Conservation (phyloP, 2,329 filamentous ascomycete genomes). For the Thermomyces lanuginosus region DNA sequence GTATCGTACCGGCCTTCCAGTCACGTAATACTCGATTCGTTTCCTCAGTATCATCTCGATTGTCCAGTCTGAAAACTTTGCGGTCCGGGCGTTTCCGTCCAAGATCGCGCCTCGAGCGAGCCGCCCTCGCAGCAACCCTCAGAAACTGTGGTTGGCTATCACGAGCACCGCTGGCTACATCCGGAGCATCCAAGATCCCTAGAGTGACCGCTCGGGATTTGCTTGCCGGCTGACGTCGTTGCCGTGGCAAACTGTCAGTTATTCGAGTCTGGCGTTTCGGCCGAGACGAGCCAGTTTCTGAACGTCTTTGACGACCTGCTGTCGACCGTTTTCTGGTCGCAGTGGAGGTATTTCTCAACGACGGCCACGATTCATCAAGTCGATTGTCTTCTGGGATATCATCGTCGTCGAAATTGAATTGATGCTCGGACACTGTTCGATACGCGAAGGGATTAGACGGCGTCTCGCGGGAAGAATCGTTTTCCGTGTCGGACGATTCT, state of each 20-base stretch:
- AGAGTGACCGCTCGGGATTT: constrained; percentile 14
- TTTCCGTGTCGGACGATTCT: constrained; percentile 18
- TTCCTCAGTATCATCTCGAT: constrained; percentile 38
- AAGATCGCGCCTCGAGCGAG: constrained; percentile 30
- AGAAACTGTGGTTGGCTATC: constrained; percentile 37
- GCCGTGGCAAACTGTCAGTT: constrained; percentile 17
- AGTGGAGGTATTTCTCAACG: no score
- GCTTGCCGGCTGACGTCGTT: constrained; percentile 11
- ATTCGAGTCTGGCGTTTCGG: constrained; percentile 19
- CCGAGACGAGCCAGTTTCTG: constrained; percentile 3
- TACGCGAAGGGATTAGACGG: no score
- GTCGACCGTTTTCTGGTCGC: not conserved
- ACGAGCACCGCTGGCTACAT: constrained; percentile 14
- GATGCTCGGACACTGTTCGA: no score
- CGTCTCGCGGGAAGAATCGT: no score
- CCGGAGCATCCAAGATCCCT: constrained; percentile 38
- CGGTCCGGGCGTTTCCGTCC: constrained; percentile 36
- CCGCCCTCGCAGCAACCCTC: constrained; percentile 38
- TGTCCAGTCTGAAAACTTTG: constrained; percentile 38
- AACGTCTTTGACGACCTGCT: constrained; percentile 7
- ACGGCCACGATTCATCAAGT: constrained; percentile 28
- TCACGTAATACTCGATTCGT: constrained; percentile 33
- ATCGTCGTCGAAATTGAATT: no score
- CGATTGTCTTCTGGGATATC: constrained; percentile 28
- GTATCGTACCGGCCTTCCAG: constrained; percentile 35